Evolutionary conservation across 2,329 filamentous ascomycete genomes (phyloP), one percentile per base, ranked within the genome.

Genomic region (Calonectria pseudoturangicola): DNA sequence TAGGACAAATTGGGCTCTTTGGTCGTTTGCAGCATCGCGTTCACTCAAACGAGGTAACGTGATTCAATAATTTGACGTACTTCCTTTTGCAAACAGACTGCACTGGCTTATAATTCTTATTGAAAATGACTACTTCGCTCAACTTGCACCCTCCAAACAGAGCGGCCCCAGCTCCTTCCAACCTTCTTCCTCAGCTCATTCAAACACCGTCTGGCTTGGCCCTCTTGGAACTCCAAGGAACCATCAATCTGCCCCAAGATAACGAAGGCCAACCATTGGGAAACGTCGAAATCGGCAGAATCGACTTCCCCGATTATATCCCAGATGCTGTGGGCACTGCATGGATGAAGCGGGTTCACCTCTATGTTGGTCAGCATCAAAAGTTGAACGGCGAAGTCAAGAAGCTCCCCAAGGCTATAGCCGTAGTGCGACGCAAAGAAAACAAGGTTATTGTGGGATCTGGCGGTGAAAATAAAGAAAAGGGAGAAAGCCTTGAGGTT

Each of bases 301-400:
- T 98, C 36, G 89, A 93, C 39, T 98, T 98, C 79, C 95, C 95
- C 2, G 89, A 94, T 78, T 95, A 96, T 82, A 87, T 90, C 10
- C 79, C 80, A 15, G 82, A 78, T 30, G 78, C 79, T 15, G 80
- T 80, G 62, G 83, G 91, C 77, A 92, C 91, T 0, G 90, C 89
- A 12, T 98, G 96, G 96, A 98, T 96, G 94, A 97, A 95, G 85
- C 89, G 91, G 43, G 95, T 96, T 33, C 94, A 98, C 81, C 86
- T 98, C 62, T 98, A 96, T 81, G 90, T 98, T 5, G 97, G 96
- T 7, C 91, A 93, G 80, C 94, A 98, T 82, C 97, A 98, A 85
- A 90, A 96, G 73, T 89, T 98, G 81, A 94, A 92, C 1, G 97
- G 97, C 4, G 95, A 98, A 83, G 92, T 98, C 62, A 98, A 95